Percentiles rank a stretch among this genome's conserved stretches.
Evolutionary conservation across 225 moss, liverwort and hornwort genomes (phyloP).

Genomic region (Polytrichum commune): DNA sequence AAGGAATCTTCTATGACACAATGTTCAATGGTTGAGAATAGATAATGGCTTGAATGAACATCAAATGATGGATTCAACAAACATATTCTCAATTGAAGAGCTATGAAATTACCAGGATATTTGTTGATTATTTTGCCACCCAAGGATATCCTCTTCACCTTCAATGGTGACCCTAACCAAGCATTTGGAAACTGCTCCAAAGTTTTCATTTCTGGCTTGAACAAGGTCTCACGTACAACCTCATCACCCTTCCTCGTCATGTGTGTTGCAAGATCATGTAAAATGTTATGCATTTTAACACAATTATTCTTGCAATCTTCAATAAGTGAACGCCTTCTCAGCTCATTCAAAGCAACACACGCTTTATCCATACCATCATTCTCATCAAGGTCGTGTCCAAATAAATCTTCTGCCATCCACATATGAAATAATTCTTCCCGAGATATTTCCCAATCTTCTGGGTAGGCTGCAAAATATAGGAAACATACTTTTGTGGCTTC

Average conservation of each 20-base stretch:
- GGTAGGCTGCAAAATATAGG: slow-evolving; percentile 5
- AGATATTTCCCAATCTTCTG: background rate
- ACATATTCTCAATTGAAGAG: background rate
- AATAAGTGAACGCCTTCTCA: background rate
- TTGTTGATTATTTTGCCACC: background rate
- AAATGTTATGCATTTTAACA: slow-evolving; percentile 3
- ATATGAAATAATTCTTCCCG: background rate
- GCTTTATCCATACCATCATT: background rate
- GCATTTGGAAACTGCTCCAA: background rate
- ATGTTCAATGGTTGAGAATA: too few relatives aligned
- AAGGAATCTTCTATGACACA: background rate
- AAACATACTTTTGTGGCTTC: slow-evolving; percentile 2
- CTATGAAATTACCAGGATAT: background rate
- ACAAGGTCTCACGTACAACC: background rate
- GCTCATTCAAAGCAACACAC: background rate
- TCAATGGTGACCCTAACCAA: background rate
- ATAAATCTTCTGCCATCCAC: slow-evolving; percentile 1
- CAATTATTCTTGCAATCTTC: background rate
- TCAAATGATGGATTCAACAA: background rate
- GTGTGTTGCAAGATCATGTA: slow-evolving; percentile 9
- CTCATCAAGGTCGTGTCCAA: background rate
- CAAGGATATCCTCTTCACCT: slow-evolving; percentile 6
- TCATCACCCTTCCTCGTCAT: background rate
- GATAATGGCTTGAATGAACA: too few relatives aligned
- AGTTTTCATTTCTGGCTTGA: background rate